phyloP scores from a whole-genome alignment of 2,329 filamentous ascomycete genomes.

The Cordyceps tenuipes region DNA sequence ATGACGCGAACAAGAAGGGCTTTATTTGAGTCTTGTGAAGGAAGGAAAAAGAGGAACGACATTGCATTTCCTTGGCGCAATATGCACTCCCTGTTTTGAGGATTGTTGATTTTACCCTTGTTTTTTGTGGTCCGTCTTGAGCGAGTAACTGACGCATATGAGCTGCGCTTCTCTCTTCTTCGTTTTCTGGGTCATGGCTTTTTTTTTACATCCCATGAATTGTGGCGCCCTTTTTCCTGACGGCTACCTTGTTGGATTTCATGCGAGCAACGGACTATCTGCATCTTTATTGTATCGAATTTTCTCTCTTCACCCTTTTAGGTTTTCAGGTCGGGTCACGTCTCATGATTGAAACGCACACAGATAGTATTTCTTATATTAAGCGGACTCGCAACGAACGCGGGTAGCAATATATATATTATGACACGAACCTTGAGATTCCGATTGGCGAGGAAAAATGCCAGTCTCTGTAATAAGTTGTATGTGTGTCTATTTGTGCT shows the following conservation, averaged over 20 bases:
- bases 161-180: neutral
- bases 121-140: neutral
- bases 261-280: neutral
- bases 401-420: neutral
- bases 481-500: too few relatives aligned
- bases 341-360: neutral
- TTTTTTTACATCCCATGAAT: neutral
- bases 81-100: neutral
- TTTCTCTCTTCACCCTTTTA: neutral
- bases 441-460: neutral
- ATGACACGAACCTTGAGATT: neutral
- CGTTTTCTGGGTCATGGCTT: neutral
- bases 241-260: neutral
- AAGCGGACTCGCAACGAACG: neutral
- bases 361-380: neutral
- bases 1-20: neutral
- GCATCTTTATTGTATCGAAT: neutral
- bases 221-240: neutral
- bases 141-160: neutral
- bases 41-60: neutral
- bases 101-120: neutral
- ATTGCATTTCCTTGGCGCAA: conserved; percentile 6
- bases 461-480: neutral
- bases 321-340: neutral
- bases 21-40: neutral